These are phyloP conservation scores for Paxillus involutus DNA, from an alignment of 768 basidiomycete genomes.

Conservation along the genomic window DNA sequence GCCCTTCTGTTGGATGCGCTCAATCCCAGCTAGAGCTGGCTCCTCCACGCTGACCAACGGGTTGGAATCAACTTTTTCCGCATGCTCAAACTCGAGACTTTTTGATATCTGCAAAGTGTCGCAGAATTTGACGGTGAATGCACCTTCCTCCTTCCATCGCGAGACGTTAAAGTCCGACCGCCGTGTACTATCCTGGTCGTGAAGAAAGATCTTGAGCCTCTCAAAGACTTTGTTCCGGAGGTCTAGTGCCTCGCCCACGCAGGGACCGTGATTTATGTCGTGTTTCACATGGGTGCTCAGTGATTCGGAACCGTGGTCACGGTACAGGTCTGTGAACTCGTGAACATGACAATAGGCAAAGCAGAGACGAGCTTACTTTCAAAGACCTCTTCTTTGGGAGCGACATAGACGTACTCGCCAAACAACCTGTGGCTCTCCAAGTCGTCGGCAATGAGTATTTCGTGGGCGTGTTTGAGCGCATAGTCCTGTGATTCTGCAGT, in stretches of 20 bases:
- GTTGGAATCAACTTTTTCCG: background rate
- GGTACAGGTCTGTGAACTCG: conserved; percentile 58
- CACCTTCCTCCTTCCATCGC: conserved; percentile 56
- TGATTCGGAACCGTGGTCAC: conserved; percentile 63
- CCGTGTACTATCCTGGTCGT: conserved; percentile 69
- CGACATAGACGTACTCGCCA: conserved; percentile 65
- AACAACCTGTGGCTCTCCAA: conserved; percentile 73
- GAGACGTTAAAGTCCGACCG: conserved; percentile 52
- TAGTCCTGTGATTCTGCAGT: conserved; percentile 38
- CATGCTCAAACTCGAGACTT: conserved; percentile 48
- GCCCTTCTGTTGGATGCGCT: conserved; percentile 43
- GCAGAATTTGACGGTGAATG: conserved; percentile 66
- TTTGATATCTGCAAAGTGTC: conserved; percentile 60
- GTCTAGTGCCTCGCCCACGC: conserved; percentile 39
- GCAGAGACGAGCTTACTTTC: conserved; percentile 54
- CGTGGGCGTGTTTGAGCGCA: conserved; percentile 60
- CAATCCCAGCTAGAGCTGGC: conserved; percentile 67
- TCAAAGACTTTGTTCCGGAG: conserved; percentile 67
- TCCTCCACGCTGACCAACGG: conserved; percentile 40
- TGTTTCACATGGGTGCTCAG: conserved; percentile 73
- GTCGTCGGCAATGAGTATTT: conserved; percentile 82
- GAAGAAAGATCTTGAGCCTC: conserved; percentile 80
- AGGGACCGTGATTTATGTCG: conserved; percentile 56
- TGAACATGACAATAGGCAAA: background rate
- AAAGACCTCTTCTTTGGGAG: conserved; percentile 84